Base-by-base conservation (phyloP, 345 rosid species). In the Populus ilicifolia region DNA sequence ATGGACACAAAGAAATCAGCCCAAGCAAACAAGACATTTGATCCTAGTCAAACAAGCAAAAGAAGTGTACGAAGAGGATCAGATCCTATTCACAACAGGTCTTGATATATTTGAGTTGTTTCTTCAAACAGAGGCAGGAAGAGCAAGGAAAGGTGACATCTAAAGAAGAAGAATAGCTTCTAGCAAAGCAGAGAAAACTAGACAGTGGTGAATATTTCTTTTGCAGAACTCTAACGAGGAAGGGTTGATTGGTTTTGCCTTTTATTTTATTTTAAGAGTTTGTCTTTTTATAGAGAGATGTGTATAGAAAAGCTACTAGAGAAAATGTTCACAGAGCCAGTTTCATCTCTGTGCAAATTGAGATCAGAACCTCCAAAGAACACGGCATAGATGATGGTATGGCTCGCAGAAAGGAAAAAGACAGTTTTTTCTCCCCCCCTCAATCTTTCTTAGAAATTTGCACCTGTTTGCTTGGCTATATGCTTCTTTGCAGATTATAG, bases 11-110 rank as follows among this genome's bases (percentile, higher is more conserved):
- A 69, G 80, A 75, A 85, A 82, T 77, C 88, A 76, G 74, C 85
- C 48, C 38, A 75, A 72, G 73, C 68, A 77, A 87, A 80, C 50
- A 83, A 68, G 69, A 75, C 76, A 81, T 72, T 77, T 33, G 94
- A 89, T 79, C 83, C 92, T 4, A 83, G 89, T 82, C 84, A 79
- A 79, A 84, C 96, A 14, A 83, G 86, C 74, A 94, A 91, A 81
- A 87, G 97, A 85, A 74, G 81, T 67, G 89, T 89, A 80, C 79
- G 85, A 62, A 87, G 76, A 85, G 98, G 98, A 75, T 91, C 99
- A 0, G 92, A 94, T 82, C 98, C 98, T 59, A 94, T 94, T 75
- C 98, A 93, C 84, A 93, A 93, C 92, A 87, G 86, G 83, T 41
- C 88, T 41, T 86, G 81, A 79, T 46, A 75, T 14, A 48, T 69